Evolutionary conservation across 2,329 filamentous ascomycete species (phyloP).

Genomic region (Dactylellina sp.): DNA sequence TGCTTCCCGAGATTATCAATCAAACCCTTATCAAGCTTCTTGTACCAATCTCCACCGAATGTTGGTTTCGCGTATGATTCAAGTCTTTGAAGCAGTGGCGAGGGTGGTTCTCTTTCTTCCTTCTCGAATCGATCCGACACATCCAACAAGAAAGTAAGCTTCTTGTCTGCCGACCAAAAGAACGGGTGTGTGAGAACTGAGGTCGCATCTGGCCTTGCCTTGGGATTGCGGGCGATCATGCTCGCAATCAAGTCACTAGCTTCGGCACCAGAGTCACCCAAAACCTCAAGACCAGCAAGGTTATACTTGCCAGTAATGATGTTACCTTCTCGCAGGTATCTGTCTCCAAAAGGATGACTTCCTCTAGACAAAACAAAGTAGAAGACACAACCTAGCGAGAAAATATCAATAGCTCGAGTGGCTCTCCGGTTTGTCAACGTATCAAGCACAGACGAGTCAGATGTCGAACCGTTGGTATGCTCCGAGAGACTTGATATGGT

Average conservation of each 20-base stretch:
- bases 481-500: constrained; percentile 59
- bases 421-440: constrained; percentile 77
- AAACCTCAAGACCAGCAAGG: constrained; percentile 75
- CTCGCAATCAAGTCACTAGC: constrained; percentile 85
- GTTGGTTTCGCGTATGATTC: constrained; percentile 69
- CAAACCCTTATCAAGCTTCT: constrained; percentile 62
- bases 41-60: constrained; percentile 80
- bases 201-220: constrained; percentile 75
- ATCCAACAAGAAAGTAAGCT: constrained; percentile 91
- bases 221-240: constrained; percentile 78
- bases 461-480: constrained; percentile 67
- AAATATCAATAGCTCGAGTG: constrained; percentile 96
- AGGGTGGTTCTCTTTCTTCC: constrained; percentile 67
- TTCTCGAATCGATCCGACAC: constrained; percentile 97
- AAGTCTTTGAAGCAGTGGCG: constrained; percentile 72
- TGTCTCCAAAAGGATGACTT: constrained; percentile 89
- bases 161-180: constrained; percentile 92
- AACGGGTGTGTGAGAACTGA: constrained; percentile 93
- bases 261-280: constrained; percentile 87
- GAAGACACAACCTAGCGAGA: constrained; percentile 96
- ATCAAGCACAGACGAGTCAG: constrained; percentile 70
- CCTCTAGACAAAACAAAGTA: constrained; percentile 98
- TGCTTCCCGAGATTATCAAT: constrained; percentile 57
- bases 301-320: constrained; percentile 90
- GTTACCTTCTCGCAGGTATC: constrained; percentile 96